Evolutionary conservation across 2,329 filamentous ascomycete genomes (phyloP), one percentile per base, ranked within the genome.

Genomic region (Dactylellina drechsleri): DNA sequence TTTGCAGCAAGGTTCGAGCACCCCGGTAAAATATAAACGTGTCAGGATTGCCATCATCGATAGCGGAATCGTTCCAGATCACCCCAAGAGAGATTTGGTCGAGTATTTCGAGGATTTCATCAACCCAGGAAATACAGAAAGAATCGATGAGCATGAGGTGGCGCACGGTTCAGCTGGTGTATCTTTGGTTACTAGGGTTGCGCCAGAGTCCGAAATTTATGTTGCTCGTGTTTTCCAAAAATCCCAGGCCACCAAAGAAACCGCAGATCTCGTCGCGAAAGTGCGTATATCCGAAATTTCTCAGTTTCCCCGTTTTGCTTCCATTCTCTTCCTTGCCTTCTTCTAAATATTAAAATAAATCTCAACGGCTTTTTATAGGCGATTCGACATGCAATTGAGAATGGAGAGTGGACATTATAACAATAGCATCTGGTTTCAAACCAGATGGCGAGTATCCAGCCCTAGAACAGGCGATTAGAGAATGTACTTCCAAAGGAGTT

Each of bases 11-110:
- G 49, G 23, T 20, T 3, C 20, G 4, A 52, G 20, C 49, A 36
- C 1, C 31, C 31, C 31, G 10, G 31, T 36, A 36, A 20, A 52
- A 1, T n/a, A 52, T 18, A 23, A 52, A 13, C n/a, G 49, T 2
- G 49, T 52, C 49, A 52, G 20, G 20, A 52, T 52, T 4, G 49
- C 49, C 10, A 52, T 52, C 12, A 20, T 52, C 49, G 49, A 52
- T 13, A 52, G 49, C 49, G 49, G 49, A 2, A 23, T 52, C 10
- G n/a, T 20, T 20, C 49, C 49, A 2, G n/a, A 18, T 8, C 49
- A 52, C 13, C 49, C 49, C 49, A 4, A 52, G 49, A 6, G 4
- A 5, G 16, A n/a, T 18, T 16, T 52, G 20, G 12, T 52, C 2
- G 49, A 52, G 49, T 2, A 52, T 36, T 52, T 18, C 10, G 20